Evolutionary conservation across 2,329 filamentous ascomycete genomes (phyloP), one percentile per base, ranked within the genome.

Genomic region (Diaporthe vexans): DNA sequence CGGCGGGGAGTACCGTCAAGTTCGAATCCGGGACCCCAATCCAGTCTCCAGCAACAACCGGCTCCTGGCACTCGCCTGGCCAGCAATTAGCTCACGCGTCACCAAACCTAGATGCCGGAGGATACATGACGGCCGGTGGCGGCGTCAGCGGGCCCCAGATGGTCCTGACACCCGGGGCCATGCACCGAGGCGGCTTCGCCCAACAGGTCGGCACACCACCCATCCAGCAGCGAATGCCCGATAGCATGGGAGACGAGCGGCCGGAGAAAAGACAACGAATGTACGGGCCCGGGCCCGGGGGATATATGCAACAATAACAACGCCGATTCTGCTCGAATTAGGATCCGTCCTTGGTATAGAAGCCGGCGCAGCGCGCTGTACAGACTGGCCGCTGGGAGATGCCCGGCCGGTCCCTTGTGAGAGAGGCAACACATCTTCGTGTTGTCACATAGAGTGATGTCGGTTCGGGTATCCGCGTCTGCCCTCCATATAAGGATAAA

Each of bases 251-350:
- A 46, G 85, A 86, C 19, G 85, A 85, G 29, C 82, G 84, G 61
- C 85, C 86, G 0, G 88, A 89, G 78, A 90, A 90, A 80, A 83
- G 89, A 67, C 88, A 89, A 77, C 83, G 89, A 58, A 73, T 89
- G 68, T 88, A 87, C 73, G 84, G 82, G 3, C 82, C 85, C 0
- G 84, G 82, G 1, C 82, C 84, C 1, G 81, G 82, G n/a, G 70
- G 70, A 24, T 84, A 80, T 75, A 87, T 85, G 79, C 81, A 82
- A 74, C 84, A 82, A 82, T 82, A 73, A 77, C 71, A 75, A 73
- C 76, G 43, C 69, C 48, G 48, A 24, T 24, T 37, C 29, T 40
- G 59, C n/a, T 68, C 48, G 59, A n/a, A 65, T 65, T 54, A 33
- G 63, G 35, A 26, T 67, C 46, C 48, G 33, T 40, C 15, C 46